Base-by-base conservation (phyloP, 164 flowering plant genomes). In the Saururus chinensis region DNA sequence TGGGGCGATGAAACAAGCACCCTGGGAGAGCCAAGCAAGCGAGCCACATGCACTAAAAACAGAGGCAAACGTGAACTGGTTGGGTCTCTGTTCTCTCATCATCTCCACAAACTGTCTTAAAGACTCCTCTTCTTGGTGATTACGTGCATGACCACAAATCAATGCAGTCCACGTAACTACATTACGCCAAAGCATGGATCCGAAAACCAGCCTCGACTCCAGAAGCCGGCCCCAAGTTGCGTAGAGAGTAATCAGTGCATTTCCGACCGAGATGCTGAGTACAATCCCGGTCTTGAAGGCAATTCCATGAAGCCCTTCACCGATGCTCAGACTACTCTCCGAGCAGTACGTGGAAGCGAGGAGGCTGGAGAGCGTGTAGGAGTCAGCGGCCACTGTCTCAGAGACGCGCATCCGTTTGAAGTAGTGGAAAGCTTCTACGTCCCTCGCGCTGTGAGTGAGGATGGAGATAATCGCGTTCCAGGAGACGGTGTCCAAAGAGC, bases 111-210 rank as follows among this genome's bases (percentile, higher is more conserved):
- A 72, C n/a, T 65, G 49, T 69, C 52, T 64, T 60, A 72, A 45
- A 5, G 72, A 21, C 59, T 71, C 75, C 59, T 67, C 75, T 51
- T 67, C 62, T 13, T 40, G 19, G 19, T 45, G 54, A 12, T 52
- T 70, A 48, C 52, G 68, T 22, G 71, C 65, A 24, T 60, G 35
- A 13, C 75, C 75, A 6, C 65, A 67, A 17, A 71, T 64, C 42
- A 61, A 26, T 40, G 74, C 75, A 59, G 71, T 67, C 75, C 75
- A 71, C 9, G 75, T 60, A n/a, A 71, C 71, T 1, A 67, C 59
- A 59, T 71, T 67, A 22, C 41, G n/a, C 23, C n/a, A 12, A 16
- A 58, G 60, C 68, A 68, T 64, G 7, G 59, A 49, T 13, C 41
- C 59, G 25, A 71, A 71, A 41, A 71, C 57, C 41, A 40, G 21